A percentile compares a stretch with the other conserved stretches of the same genome.
These are phyloP conservation scores for Colletotrichum truncatum DNA, from an alignment of 2,329 filamentous ascomycete genomes.

Conservation along the genomic window DNA sequence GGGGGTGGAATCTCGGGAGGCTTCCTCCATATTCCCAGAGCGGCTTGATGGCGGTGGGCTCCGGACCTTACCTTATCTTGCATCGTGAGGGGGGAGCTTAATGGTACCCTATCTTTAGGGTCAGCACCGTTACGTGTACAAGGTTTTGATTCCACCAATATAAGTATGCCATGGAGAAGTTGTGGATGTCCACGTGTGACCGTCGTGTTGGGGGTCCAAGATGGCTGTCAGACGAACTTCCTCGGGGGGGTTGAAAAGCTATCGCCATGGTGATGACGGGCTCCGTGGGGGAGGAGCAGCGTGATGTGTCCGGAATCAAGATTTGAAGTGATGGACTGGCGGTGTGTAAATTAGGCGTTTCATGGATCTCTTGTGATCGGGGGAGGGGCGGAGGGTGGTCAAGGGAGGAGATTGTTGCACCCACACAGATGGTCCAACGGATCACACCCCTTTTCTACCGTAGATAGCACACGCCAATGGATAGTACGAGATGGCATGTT, in stretches of 20 bases:
- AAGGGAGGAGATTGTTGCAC: no score
- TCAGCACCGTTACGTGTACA: neutral
- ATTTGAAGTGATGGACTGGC: neutral
- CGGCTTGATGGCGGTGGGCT: slow-evolving; percentile 1
- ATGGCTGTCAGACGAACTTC: no score
- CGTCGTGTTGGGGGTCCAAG: neutral
- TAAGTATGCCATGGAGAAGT: neutral
- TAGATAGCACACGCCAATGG: no score
- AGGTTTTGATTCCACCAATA: slow-evolving; percentile 13
- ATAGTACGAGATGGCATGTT: no score
- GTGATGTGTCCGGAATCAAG: no score
- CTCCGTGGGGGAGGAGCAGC: no score
- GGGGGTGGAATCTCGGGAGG: slow-evolving; percentile 20
- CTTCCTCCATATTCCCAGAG: slow-evolving; percentile 26
- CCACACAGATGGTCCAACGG: no score
- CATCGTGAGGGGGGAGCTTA: slow-evolving; percentile 9
- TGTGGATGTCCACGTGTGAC: neutral
- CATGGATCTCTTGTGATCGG: neutral
- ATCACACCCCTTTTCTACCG: no score
- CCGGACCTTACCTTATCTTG: slow-evolving; percentile 22
- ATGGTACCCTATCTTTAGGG: neutral
- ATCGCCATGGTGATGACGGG: no score
- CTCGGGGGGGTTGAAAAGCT: no score
- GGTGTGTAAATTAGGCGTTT: neutral
- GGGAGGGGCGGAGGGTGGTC: no score